Conservation (phyloP, 2,329 filamentous ascomycete genomes). For the Aspergillus tamarii region DNA sequence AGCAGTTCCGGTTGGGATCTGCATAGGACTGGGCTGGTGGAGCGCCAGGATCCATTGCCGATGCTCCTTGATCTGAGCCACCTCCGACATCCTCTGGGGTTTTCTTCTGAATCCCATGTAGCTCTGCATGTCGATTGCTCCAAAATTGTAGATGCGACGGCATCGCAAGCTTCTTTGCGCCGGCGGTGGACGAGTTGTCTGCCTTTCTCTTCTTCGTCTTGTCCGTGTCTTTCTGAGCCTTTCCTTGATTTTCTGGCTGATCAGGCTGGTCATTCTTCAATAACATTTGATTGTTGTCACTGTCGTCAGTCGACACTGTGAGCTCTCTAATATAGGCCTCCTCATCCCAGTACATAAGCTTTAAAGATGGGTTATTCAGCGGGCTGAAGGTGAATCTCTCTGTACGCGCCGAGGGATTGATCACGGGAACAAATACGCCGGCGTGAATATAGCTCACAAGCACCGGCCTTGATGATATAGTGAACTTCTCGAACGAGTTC, state of each 20-base stretch:
- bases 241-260: constrained; percentile 30
- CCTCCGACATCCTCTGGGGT: constrained; percentile 29
- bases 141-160: constrained; percentile 71
- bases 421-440: constrained; percentile 79
- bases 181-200: constrained; percentile 40
- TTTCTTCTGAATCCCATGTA: constrained; percentile 57
- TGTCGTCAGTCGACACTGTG: constrained; percentile 58
- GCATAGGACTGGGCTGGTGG: constrained; percentile 62
- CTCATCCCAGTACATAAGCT: constrained; percentile 76
- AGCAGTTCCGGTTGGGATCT: constrained; percentile 60
- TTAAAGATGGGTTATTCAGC: constrained; percentile 67
- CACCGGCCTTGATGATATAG: constrained; percentile 73
- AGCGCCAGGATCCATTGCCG: constrained; percentile 26
- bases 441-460: constrained; percentile 76
- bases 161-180: constrained; percentile 53
- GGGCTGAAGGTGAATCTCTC: constrained; percentile 70
- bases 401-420: constrained; percentile 61
- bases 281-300: constrained; percentile 33
- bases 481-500: constrained; percentile 73
- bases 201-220: constrained; percentile 53
- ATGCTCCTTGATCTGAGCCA: constrained; percentile 30
- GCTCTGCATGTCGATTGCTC: constrained; percentile 70
- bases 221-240: constrained; percentile 43
- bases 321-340: constrained; percentile 71
- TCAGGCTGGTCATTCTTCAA: constrained; percentile 26